Percentiles rank a stretch among this genome's conserved stretches.
phyloP scores from a whole-genome alignment of 768 basidiomycete genomes.

The Russula earlei region DNA sequence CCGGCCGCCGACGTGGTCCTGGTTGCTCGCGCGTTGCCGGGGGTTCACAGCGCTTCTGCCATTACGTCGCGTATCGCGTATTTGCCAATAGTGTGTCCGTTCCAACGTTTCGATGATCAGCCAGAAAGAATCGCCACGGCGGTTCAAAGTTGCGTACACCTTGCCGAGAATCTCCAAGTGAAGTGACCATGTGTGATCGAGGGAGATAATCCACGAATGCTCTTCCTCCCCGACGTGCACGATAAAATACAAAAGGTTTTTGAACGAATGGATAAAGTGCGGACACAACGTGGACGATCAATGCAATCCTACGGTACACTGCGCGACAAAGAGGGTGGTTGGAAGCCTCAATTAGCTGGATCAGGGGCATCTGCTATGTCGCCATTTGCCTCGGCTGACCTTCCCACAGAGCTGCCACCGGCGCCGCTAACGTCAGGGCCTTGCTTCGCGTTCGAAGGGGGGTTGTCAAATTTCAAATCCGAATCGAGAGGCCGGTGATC shows the following conservation, averaged over 20 bases:
- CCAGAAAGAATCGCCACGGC: background rate
- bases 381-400: constrained; percentile 5
- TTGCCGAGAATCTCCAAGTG: background rate
- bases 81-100: background rate
- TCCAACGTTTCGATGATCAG: background rate
- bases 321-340: background rate
- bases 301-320: constrained; percentile 2
- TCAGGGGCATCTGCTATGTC: background rate
- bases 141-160: background rate
- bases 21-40: background rate
- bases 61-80: background rate
- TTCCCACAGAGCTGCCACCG: background rate
- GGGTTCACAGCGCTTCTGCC: background rate
- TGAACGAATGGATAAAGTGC: background rate
- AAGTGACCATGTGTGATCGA: background rate
- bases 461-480: constrained; percentile 3
- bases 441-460: constrained; percentile 5
- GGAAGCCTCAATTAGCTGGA: background rate
- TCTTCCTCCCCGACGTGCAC: background rate
- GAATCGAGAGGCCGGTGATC: constrained; percentile 6
- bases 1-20: background rate
- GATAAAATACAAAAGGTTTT: background rate
- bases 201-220: background rate
- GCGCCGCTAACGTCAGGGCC: constrained; percentile 12
- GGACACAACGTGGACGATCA: background rate